Conservation (phyloP, 495 filamentous ascomycete species). For the Tetracladium setigerum region DNA sequence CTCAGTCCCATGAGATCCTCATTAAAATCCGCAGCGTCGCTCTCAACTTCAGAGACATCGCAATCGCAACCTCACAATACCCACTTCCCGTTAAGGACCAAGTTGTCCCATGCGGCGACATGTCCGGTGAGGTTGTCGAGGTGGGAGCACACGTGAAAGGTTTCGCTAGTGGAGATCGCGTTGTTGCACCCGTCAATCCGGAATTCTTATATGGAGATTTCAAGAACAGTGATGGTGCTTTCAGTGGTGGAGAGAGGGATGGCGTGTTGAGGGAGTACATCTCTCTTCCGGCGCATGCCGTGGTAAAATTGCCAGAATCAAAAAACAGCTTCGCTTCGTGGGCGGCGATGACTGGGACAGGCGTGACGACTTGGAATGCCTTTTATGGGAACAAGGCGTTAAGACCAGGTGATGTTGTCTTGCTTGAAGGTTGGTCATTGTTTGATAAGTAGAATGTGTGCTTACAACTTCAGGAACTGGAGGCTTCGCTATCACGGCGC, state of each 20-base stretch:
- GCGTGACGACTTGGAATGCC: slow-evolving; percentile 74
- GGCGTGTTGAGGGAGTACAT: slow-evolving; percentile 70
- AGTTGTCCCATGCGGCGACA: slow-evolving; percentile 67
- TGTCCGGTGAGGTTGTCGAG: slow-evolving; percentile 62
- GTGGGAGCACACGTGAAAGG: slow-evolving; percentile 54
- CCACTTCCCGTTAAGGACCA: slow-evolving; percentile 50
- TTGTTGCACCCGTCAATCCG: slow-evolving; percentile 75
- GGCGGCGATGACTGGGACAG: slow-evolving; percentile 63
- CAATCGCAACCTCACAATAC: slow-evolving; percentile 33
- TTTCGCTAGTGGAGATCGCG: slow-evolving; percentile 61
- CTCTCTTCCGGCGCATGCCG: slow-evolving; percentile 58
- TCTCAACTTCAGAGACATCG: slow-evolving; percentile 2
- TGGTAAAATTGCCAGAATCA: slow-evolving; percentile 58
- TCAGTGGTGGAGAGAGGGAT: slow-evolving; percentile 64
- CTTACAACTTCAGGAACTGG: slow-evolving; percentile 67
- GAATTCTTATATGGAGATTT: slow-evolving; percentile 56
- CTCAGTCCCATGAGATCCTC: neutral
- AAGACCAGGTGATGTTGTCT: slow-evolving; percentile 60
- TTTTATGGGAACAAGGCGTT: slow-evolving; percentile 63
- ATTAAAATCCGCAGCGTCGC: neutral
- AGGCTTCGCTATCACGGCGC: slow-evolving; percentile 71
- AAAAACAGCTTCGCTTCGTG: slow-evolving; percentile 52
- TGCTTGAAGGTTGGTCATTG: slow-evolving; percentile 22
- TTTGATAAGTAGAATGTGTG: slow-evolving; percentile 12
- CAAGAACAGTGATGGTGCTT: slow-evolving; percentile 28